Evolutionary conservation across 352 stramenopile species (phyloP).

Genomic region (Phytophthora citrophthora): DNA sequence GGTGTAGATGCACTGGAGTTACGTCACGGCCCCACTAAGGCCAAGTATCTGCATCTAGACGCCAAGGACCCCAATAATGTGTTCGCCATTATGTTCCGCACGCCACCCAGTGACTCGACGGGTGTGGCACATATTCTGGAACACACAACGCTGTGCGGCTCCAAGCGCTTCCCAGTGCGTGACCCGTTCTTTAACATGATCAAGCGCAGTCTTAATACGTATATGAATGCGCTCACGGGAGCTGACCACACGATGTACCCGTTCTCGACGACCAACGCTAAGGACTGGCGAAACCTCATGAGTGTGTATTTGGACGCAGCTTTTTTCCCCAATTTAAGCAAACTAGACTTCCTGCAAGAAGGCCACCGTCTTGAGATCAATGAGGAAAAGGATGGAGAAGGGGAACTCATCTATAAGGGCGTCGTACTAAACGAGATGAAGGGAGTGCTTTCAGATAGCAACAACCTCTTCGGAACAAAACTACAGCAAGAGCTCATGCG

Average conservation of each 20-base stretch:
- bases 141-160: conserved; percentile 95
- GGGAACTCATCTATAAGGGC: conserved; percentile 81
- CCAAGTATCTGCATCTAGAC: conserved; percentile 84
- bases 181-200: conserved; percentile 99
- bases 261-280: conserved; percentile 96
- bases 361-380: conserved; percentile 76
- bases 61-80: conserved; percentile 88
- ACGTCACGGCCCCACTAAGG: conserved; percentile 71
- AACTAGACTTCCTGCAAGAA: conserved; percentile 83
- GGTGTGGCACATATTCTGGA: conserved; percentile 99
- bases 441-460: conserved; percentile 95
- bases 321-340: conserved; percentile 93
- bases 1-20: conserved; percentile 83
- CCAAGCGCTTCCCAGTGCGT: conserved; percentile 96
- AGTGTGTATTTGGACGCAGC: conserved; percentile 98
- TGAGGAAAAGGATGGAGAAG: conserved; percentile 39
- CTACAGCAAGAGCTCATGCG: conserved; percentile 94
- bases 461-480: conserved; percentile 92
- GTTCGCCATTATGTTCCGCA: conserved; percentile 97
- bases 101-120: conserved; percentile 95
- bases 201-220: conserved; percentile 98
- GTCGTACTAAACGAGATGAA: conserved; percentile 99
- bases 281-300: conserved; percentile 98
- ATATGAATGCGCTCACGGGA: conserved; percentile 99
- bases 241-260: conserved; percentile 99